phyloP scores from a whole-genome alignment of 2,329 filamentous ascomycete genomes.

The Daldinia eschscholtzii region DNA sequence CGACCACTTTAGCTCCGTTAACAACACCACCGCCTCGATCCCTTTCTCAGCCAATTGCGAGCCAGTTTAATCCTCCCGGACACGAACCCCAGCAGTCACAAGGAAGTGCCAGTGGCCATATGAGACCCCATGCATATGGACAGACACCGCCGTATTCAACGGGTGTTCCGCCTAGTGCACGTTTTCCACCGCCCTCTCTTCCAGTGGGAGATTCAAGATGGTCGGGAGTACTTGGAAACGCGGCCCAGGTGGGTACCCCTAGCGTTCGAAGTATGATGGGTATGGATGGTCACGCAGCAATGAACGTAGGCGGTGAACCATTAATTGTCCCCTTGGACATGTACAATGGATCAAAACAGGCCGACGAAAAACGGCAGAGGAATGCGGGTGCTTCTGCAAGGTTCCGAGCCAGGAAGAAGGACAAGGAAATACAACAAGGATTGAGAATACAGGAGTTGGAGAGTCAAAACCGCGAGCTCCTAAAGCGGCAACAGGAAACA shows the following conservation, averaged over 20 bases:
- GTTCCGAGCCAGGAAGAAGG: constrained; percentile 84
- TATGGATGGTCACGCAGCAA: constrained; percentile 49
- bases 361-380: constrained; percentile 85
- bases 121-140: constrained; percentile 40
- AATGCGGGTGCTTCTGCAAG: constrained; percentile 89
- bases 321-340: constrained; percentile 79
- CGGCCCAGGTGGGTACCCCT: constrained; percentile 32
- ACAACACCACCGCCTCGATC: constrained; percentile 46
- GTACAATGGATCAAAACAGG: constrained; percentile 83
- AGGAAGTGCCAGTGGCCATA: constrained; percentile 31
- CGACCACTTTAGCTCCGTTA: constrained; percentile 44
- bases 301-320: constrained; percentile 53
- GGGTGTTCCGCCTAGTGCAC: constrained; percentile 33
- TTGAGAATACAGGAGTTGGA: constrained; percentile 77
- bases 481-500: constrained; percentile 64
- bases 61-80: constrained; percentile 39
- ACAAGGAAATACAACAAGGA: constrained; percentile 80
- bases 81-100: constrained; percentile 43
- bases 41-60: constrained; percentile 48
- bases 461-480: constrained; percentile 74
- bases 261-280: constrained; percentile 44
- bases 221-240: constrained; percentile 40
- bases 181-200: constrained; percentile 42
- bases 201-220: constrained; percentile 45
- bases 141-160: constrained; percentile 42